Evolutionary conservation across 1,284 basidiomycete genomes (phyloP), one percentile per base, ranked within the genome.

Genomic region (Takashimella tepidaria): DNA sequence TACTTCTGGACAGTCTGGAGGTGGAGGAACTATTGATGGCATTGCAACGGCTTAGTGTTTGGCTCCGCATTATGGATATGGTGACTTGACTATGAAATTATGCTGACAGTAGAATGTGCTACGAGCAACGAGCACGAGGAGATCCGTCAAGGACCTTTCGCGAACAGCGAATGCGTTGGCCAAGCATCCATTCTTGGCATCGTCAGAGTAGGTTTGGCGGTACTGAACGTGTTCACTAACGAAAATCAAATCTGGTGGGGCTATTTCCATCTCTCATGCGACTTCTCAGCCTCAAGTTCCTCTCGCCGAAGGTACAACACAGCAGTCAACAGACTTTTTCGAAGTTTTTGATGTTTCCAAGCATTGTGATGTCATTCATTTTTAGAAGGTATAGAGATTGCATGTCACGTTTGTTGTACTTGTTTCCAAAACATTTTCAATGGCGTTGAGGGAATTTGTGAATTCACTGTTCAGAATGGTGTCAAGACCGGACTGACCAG

Each of bases 31-130:
- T 54, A 46, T 40, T 50, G 20, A 37, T 26, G 3, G 53, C 56
- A 3, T 27, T 58, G 31, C 31, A 47, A 20, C 43, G 56, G 16
- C 42, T 58, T 19, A 41, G 41, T 8, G 31, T 42, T 3, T 58
- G 56, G 56, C 43, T 58, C 0, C 27, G 44, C 20, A 50, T 49
- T 10, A 50, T 58, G 52, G 53, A 51, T 19, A 49, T 41, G 10
- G 55, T 57, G 24, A 16, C 20, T 16, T 10, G 0, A 21, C 1
- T 6, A 20, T 10, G 41, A 5, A 25, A 43, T 47, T 40, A n/a
- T n/a, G 31, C 31, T 37, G 31, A 37, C 16, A 8, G 48, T 26
- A 57, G 55, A 54, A 45, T 40, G 42, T 46, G 13, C 27, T 55
- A 11, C 48, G 49, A 3, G 56, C 41, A 20, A 52, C 53, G 11